These are phyloP conservation scores for Zostera marina DNA, from an alignment of 116 monocot genomes.

Conservation along the genomic window DNA sequence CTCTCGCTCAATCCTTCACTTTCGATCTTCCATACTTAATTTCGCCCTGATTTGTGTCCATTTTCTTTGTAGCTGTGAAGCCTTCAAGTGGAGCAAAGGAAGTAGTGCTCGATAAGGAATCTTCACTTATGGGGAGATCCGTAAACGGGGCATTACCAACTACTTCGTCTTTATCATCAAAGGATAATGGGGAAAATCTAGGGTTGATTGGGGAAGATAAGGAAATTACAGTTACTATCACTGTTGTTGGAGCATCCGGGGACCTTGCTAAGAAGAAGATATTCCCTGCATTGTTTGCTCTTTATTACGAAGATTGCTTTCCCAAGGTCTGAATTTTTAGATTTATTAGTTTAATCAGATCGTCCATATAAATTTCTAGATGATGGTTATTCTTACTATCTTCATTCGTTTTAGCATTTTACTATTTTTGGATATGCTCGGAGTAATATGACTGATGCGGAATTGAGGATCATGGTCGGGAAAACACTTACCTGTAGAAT, in stretches of 20 bases:
- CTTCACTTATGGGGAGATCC: slow-evolving; percentile 13
- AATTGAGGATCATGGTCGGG: slow-evolving; percentile 77
- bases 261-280: slow-evolving; percentile 94
- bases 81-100: neutral
- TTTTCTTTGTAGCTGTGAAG: neutral
- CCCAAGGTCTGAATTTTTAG: slow-evolving; percentile 35
- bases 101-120: slow-evolving; percentile 4
- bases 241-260: slow-evolving; percentile 80
- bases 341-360: neutral
- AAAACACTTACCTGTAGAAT: slow-evolving; percentile 89
- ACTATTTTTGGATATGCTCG: slow-evolving; percentile 90
- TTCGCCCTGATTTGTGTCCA: neutral
- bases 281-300: slow-evolving; percentile 87
- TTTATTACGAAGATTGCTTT: slow-evolving; percentile 83
- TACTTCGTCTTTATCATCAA: slow-evolving; percentile 6
- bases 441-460: slow-evolving; percentile 87
- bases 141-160: slow-evolving; percentile 27
- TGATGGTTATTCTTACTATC: neutral
- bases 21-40: neutral
- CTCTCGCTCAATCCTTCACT: neutral
- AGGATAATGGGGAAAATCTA: slow-evolving; percentile 9
- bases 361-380: neutral
- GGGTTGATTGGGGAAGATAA: slow-evolving; percentile 6
- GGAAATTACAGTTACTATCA: slow-evolving; percentile 61
- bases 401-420: slow-evolving; percentile 49